phyloP scores from a whole-genome alignment of 2,329 filamentous ascomycete genomes.

The Penicillium sp. region DNA sequence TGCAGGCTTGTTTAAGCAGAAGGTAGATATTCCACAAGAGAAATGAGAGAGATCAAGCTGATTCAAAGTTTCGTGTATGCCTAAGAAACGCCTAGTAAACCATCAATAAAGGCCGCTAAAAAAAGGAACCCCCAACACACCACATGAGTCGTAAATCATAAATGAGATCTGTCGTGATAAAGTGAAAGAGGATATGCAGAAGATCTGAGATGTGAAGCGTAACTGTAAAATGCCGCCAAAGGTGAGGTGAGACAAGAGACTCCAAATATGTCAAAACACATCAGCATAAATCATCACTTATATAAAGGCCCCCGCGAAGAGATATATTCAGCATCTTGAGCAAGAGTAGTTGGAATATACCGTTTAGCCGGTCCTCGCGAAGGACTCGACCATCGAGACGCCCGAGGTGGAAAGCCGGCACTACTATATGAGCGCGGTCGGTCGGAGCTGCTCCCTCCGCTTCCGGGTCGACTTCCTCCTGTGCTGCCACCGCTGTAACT shows the following conservation, averaged over 20 bases:
- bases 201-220: background rate
- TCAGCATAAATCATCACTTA: slow-evolving; percentile 15
- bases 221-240: background rate
- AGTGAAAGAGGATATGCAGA: background rate
- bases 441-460: slow-evolving; percentile 26
- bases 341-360: slow-evolving; percentile 15
- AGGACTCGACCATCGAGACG: slow-evolving; percentile 19
- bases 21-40: too few relatives aligned
- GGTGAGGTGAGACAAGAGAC: background rate
- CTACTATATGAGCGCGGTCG: slow-evolving; percentile 23
- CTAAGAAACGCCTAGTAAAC: background rate
- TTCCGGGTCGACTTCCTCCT: slow-evolving; percentile 18
- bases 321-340: slow-evolving; percentile 15
- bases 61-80: background rate
- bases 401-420: slow-evolving; percentile 12
- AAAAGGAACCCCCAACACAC: background rate
- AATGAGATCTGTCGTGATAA: background rate
- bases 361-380: slow-evolving; percentile 20
- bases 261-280: background rate
- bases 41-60: background rate
- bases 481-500: slow-evolving; percentile 24
- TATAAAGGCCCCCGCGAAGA: slow-evolving; percentile 17
- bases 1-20: background rate
- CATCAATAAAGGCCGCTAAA: background rate
- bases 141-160: background rate